A percentile compares a stretch with the other conserved stretches of the same genome.
These are phyloP conservation scores for Calvatia gigantea DNA, from an alignment of 768 basidiomycete species.

Conservation along the genomic window DNA sequence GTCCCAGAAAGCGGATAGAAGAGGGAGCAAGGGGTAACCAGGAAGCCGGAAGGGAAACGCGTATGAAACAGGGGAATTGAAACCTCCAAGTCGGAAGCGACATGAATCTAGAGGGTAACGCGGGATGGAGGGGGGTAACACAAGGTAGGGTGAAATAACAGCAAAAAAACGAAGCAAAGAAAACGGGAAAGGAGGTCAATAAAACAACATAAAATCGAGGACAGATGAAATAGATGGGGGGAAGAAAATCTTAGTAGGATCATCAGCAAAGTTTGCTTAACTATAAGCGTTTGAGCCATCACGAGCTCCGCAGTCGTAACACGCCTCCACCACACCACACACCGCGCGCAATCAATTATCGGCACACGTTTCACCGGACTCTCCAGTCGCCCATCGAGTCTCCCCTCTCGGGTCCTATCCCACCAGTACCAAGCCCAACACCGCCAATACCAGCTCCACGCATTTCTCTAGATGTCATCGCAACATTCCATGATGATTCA, in stretches of 20 bases:
- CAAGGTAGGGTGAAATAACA: background rate
- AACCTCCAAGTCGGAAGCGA: background rate
- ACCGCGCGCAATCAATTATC: background rate
- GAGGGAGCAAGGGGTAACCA: background rate
- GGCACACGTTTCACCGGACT: slow-evolving; percentile 3
- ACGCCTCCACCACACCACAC: slow-evolving; percentile 1
- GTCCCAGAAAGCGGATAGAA: slow-evolving; percentile 3
- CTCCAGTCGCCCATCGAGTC: slow-evolving; percentile 11
- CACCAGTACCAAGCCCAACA: slow-evolving; percentile 6
- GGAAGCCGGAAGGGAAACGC: background rate
- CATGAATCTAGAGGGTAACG: background rate
- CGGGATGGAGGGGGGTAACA: slow-evolving; percentile 3
- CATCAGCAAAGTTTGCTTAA: background rate
- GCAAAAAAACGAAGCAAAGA: slow-evolving; percentile 1
- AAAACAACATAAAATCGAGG: slow-evolving; percentile 6
- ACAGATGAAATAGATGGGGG: background rate
- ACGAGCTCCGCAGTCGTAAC: slow-evolving; percentile 10
- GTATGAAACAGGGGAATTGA: background rate
- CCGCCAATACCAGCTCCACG: slow-evolving; percentile 8
- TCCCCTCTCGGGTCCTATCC: slow-evolving; percentile 5
- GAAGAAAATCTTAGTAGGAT: background rate
- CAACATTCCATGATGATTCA: slow-evolving; percentile 27
- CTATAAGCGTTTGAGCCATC: background rate
- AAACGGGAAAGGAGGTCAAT: background rate
- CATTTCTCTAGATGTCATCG: slow-evolving; percentile 10